Percentiles rank a stretch among this genome's conserved stretches.
These are phyloP conservation scores for Didymella keratinophila DNA, from an alignment of 2,329 filamentous ascomycete genomes.

Conservation along the genomic window DNA sequence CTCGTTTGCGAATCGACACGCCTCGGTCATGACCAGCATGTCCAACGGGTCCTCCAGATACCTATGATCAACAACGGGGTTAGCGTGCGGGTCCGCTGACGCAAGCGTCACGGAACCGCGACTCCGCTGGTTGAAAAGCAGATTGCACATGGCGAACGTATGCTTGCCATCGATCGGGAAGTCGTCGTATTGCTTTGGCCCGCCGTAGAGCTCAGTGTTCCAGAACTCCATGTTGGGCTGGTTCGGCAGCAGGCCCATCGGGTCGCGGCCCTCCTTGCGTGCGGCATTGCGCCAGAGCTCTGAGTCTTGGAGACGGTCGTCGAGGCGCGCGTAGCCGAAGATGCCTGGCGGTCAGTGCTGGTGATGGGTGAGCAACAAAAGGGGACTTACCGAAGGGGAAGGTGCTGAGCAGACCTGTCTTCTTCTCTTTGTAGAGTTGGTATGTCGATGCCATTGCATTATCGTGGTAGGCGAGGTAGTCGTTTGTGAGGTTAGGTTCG, in stretches of 20 bases:
- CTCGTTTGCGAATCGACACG: constrained; percentile 66
- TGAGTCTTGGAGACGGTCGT: constrained; percentile 64
- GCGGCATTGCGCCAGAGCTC: constrained; percentile 63
- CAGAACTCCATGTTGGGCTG: constrained; percentile 71
- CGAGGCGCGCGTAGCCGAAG: constrained; percentile 69
- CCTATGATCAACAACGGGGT: constrained; percentile 66
- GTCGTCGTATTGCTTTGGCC: constrained; percentile 64
- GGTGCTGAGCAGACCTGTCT: constrained; percentile 65
- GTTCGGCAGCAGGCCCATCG: constrained; percentile 65
- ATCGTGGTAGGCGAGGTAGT: constrained; percentile 64
- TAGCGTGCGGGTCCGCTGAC: constrained; percentile 57
- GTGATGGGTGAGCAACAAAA: no score
- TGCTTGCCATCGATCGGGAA: constrained; percentile 63
- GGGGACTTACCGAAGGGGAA: constrained; percentile 63
- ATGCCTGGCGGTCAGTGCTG: constrained; percentile 30
- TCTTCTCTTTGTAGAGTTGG: constrained; percentile 65
- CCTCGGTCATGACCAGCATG: constrained; percentile 66
- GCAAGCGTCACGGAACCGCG: constrained; percentile 63
- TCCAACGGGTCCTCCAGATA: constrained; percentile 67
- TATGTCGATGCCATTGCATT: constrained; percentile 61
- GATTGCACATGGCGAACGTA: constrained; percentile 65
- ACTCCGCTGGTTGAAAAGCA: constrained; percentile 66
- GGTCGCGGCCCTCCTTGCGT: constrained; percentile 59
- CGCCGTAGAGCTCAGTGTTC: constrained; percentile 68
- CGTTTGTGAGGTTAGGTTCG: constrained; percentile 64